phyloP scores from a whole-genome alignment of 805 yeast genomes.

The Kregervanrija fluxuum region DNA sequence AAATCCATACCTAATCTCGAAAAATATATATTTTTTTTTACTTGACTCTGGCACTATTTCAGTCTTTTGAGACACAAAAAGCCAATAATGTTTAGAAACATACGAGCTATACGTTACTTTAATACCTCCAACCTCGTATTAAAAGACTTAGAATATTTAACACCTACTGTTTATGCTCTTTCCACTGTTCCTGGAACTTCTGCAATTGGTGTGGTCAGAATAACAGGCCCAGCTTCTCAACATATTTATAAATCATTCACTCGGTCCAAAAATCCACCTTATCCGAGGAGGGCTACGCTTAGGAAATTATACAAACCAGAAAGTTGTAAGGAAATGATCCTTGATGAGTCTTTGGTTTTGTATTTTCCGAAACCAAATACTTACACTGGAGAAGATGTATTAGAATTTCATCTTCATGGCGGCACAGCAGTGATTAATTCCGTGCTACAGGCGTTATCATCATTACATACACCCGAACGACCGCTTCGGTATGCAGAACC shows the following conservation, averaged over 20 bases:
- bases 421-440: constrained; percentile 78
- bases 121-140: too few species aligned
- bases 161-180: constrained; percentile 81
- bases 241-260: constrained; percentile 44
- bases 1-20: too few species aligned
- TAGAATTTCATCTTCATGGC: constrained; percentile 92
- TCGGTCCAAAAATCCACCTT: constrained; percentile 28
- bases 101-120: too few species aligned
- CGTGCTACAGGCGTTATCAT: constrained; percentile 54
- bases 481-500: constrained; percentile 78
- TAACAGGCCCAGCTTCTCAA: constrained; percentile 64
- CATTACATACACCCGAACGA: constrained; percentile 38
- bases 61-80: too few species aligned
- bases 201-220: constrained; percentile 80
- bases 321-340: constrained; percentile 25
- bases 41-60: too few species aligned
- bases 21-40: too few species aligned
- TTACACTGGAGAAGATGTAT: constrained; percentile 86
- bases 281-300: constrained; percentile 49
- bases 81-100: too few species aligned
- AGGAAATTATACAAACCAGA: constrained; percentile 38
- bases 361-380: constrained; percentile 69
- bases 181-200: constrained; percentile 78
- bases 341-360: constrained; percentile 74
- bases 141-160: background rate